Percentiles rank a stretch among this genome's conserved stretches.
phyloP scores from a whole-genome alignment of 2,329 filamentous ascomycete species.

The Bretziella fagacearum region DNA sequence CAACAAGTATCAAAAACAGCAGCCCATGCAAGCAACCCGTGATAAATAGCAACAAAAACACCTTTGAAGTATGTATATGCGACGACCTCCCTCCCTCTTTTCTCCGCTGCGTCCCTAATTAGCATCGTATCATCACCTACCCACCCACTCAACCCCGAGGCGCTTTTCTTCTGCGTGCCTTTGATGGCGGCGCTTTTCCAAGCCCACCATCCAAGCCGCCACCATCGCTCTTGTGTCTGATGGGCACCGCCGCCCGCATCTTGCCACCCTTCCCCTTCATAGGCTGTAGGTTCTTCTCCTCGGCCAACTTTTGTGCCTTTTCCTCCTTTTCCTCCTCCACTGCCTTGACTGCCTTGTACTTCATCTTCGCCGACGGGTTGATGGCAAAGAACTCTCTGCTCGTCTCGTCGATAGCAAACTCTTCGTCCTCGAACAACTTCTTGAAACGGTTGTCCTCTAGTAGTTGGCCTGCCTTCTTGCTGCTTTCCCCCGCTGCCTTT shows the following conservation, averaged over 20 bases:
- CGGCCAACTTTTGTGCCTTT: constrained; percentile 22
- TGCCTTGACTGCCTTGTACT: constrained; percentile 11
- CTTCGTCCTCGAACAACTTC: constrained; percentile 78
- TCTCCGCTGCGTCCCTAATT: too few relatives aligned
- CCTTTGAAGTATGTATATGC: neutral
- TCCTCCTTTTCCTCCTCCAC: constrained; percentile 26
- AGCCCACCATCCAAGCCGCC: constrained; percentile 7
- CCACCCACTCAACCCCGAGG: constrained; percentile 9
- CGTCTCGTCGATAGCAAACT: constrained; percentile 80
- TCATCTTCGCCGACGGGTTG: constrained; percentile 58
- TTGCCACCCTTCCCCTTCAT: constrained; percentile 10
- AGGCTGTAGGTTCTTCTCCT: constrained; percentile 16
- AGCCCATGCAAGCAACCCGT: constrained; percentile 8
- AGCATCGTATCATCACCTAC: neutral
- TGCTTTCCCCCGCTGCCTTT: constrained; percentile 47
- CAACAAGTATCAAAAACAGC: constrained; percentile 8
- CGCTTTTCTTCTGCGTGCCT: constrained; percentile 14
- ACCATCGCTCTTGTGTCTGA: constrained; percentile 14
- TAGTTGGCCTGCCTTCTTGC: constrained; percentile 34
- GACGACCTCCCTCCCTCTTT: neutral
- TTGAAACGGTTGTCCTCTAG: constrained; percentile 77
- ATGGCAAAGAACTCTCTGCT: constrained; percentile 73
- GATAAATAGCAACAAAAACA: constrained; percentile 3
- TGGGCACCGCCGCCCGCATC: constrained; percentile 12
- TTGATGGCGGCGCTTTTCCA: constrained; percentile 3